Percentiles rank a stretch among this genome's conserved stretches.
Conservation (phyloP, 139 green algal genomes). For the Ettlia oleoabundans region DNA sequence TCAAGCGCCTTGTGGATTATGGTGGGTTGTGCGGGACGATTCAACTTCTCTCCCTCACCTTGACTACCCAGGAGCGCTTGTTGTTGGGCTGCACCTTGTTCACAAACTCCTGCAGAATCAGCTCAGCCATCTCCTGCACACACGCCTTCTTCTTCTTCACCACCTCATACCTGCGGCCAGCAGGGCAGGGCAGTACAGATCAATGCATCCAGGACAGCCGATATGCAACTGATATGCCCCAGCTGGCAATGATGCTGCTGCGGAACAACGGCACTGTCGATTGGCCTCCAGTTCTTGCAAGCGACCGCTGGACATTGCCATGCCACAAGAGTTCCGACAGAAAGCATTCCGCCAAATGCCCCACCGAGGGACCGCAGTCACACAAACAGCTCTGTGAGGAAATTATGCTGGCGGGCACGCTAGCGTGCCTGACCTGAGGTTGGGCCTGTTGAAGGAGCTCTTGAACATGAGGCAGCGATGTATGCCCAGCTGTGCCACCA, state of each 20-base stretch:
- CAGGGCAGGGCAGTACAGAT: neutral
- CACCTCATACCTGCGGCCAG: constrained; percentile 81
- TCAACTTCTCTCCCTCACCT: constrained; percentile 30
- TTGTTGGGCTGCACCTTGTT: neutral
- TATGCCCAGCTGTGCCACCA: constrained; percentile 61
- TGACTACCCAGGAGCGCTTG: constrained; percentile 16
- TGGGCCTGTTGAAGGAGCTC: constrained; percentile 93
- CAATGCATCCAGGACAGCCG: neutral
- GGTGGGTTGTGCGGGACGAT: no score
- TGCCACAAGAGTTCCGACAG: no score
- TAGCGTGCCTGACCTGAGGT: constrained; percentile 66
- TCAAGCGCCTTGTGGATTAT: no score
- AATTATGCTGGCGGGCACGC: neutral
- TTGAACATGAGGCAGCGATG: constrained; percentile 79
- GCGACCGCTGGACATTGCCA: no score
- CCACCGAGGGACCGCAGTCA: no score
- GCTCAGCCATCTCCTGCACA: constrained; percentile 54
- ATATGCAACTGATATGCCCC: no score
- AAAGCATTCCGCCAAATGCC: no score
- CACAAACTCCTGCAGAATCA: constrained; percentile 46
- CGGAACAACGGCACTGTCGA: no score
- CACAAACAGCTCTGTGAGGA: neutral
- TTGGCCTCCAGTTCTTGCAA: no score
- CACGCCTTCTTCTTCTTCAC: constrained; percentile 75
- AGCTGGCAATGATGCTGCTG: no score